Evolutionary conservation across 176 grass and related monocot genomes (phyloP).

Genomic region (Oryza nivara): DNA sequence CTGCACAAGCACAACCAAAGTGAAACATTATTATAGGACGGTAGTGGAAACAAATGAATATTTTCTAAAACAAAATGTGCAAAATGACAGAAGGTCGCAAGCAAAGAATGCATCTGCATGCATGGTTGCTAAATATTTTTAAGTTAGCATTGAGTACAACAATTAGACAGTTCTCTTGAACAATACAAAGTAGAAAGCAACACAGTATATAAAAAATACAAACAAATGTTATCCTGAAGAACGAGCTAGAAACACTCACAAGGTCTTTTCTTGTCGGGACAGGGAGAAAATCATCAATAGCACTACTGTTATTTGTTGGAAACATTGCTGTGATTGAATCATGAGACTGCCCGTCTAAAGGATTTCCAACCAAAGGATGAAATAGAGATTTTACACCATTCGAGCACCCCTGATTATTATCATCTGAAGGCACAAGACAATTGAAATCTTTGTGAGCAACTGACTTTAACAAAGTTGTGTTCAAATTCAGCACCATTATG

Average conservation of each 20-base stretch:
- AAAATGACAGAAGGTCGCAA: neutral
- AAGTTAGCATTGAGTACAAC: neutral
- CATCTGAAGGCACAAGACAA: slow-evolving; percentile 33
- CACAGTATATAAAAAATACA: neutral
- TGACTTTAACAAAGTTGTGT: slow-evolving; percentile 22
- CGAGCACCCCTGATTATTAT: slow-evolving; percentile 27
- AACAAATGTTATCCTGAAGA: neutral
- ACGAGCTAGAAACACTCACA: slow-evolving; percentile 22
- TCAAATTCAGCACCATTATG: slow-evolving; percentile 29
- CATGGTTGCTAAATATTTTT: neutral
- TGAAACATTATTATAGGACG: neutral
- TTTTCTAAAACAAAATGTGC: slow-evolving; percentile 6
- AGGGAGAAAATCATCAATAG: neutral
- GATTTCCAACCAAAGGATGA: slow-evolving; percentile 33
- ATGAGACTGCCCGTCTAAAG: slow-evolving; percentile 27
- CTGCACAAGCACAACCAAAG: slow-evolving; percentile 33
- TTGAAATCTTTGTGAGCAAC: neutral
- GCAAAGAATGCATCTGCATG: neutral
- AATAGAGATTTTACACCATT: slow-evolving; percentile 36
- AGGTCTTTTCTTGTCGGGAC: slow-evolving; percentile 20
- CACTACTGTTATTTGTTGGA: slow-evolving; percentile 24
- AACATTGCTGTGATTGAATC: slow-evolving; percentile 40
- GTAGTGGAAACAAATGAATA: slow-evolving; percentile 3
- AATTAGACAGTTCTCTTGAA: neutral
- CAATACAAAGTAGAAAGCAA: neutral